Percentiles rank a stretch among this genome's conserved stretches.
Evolutionary conservation across 148 eudicot species (phyloP).

Genomic region (Simmondsia chinensis): DNA sequence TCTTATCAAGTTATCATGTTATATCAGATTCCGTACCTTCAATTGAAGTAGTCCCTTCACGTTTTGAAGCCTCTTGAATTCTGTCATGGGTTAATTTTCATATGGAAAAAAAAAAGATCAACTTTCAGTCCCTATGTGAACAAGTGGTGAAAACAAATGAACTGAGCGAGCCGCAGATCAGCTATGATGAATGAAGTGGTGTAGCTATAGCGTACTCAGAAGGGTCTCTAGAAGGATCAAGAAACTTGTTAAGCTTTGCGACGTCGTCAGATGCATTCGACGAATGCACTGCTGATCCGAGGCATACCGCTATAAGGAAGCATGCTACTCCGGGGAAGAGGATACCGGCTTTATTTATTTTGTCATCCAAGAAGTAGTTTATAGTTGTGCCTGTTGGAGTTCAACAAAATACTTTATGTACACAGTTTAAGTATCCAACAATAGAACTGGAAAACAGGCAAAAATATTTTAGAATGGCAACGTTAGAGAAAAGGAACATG

Average conservation of each 20-base stretch:
- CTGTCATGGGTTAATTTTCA: conserved; percentile 20
- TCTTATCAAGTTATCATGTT: too few species aligned
- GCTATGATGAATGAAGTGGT: conserved; percentile 9
- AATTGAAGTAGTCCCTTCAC: conserved; percentile 9
- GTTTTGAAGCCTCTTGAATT: conserved; percentile 11
- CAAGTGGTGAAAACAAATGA: too few species aligned
- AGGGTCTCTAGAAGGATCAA: conserved; percentile 23
- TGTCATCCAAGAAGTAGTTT: conserved; percentile 81
- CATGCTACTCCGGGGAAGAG: conserved; percentile 87
- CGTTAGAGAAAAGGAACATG: too few species aligned
- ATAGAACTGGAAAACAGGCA: too few species aligned
- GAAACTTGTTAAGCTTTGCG: conserved; percentile 40
- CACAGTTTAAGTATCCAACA: too few species aligned
- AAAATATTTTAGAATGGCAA: too few species aligned
- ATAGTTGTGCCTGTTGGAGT: conserved; percentile 58
- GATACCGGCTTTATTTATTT: conserved; percentile 75
- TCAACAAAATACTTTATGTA: too few species aligned
- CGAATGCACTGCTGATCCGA: conserved; percentile 65
- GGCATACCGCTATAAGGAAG: conserved; percentile 68
- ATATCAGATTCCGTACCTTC: too few species aligned
- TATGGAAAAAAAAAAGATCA: conserved; percentile 4
- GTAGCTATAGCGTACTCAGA: conserved; percentile 15
- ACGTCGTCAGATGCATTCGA: conserved; percentile 61
- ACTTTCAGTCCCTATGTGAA: too few species aligned
- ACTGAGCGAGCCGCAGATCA: conserved; percentile 11